Evolutionary conservation across 2,329 filamentous ascomycete species (phyloP).

Genomic region (Uncinocarpus reesii): DNA sequence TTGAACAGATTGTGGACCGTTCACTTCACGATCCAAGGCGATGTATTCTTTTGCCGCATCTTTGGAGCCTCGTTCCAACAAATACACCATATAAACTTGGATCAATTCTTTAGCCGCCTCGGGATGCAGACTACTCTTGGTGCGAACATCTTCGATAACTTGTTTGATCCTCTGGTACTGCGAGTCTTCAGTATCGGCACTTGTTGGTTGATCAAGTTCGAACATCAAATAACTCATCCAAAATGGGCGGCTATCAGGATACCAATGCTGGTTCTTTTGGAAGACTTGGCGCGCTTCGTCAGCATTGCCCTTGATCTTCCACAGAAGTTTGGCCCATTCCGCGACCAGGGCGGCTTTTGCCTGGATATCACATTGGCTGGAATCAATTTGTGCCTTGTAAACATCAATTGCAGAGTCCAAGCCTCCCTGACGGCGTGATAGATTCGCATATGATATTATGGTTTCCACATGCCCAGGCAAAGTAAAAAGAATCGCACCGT

Average conservation of each 20-base stretch:
- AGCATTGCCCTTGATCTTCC: conserved; percentile 72
- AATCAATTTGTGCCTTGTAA: conserved; percentile 71
- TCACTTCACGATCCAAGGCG: conserved; percentile 71
- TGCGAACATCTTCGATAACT: conserved; percentile 64
- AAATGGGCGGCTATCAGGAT: conserved; percentile 74
- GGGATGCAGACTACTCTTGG: conserved; percentile 59
- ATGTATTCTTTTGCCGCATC: conserved; percentile 80
- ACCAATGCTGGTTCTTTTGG: conserved; percentile 70
- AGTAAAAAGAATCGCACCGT: conserved; percentile 64
- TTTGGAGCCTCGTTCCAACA: conserved; percentile 72
- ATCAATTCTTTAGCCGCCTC: conserved; percentile 63
- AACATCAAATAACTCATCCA: conserved; percentile 85
- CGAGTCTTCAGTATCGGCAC: conserved; percentile 50
- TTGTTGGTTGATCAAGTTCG: conserved; percentile 72
- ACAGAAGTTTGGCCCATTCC: conserved; percentile 77
- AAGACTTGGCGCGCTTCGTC: conserved; percentile 78
- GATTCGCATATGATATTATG: conserved; percentile 76
- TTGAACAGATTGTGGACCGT: conserved; percentile 49
- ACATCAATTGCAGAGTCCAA: conserved; percentile 75
- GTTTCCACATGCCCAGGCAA: conserved; percentile 78
- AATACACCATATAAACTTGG: conserved; percentile 68
- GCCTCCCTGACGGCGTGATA: conserved; percentile 71
- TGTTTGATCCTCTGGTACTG: conserved; percentile 67
- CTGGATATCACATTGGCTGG: conserved; percentile 58
- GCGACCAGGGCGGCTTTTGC: conserved; percentile 79